phyloP scores from a whole-genome alignment of 2,329 filamentous ascomycete species.

The Pseudogymnoascus sp. region DNA sequence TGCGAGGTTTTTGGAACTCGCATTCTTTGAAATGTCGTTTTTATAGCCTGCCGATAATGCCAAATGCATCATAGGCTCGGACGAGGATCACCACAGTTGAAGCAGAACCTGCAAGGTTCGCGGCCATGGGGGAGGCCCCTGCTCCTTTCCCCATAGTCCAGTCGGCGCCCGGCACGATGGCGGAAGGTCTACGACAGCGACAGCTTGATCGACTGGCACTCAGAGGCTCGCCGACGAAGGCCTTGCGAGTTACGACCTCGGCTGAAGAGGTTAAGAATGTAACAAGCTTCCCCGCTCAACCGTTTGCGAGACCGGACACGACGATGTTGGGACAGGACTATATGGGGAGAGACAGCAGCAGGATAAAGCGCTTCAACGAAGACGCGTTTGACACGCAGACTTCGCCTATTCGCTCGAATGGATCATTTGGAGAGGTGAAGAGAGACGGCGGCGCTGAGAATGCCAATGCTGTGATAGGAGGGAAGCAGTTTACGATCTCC shows the following conservation, averaged over 20 bases:
- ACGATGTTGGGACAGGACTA: conserved; percentile 10
- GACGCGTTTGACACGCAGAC: conserved; percentile 24
- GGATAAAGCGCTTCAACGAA: conserved; percentile 20
- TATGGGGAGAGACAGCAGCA: conserved; percentile 11
- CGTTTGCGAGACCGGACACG: conserved; percentile 17
- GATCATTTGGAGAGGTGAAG: conserved; percentile 40
- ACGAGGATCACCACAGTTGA: conserved; percentile 8
- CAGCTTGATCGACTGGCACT: conserved; percentile 28
- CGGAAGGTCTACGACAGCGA: conserved; percentile 25
- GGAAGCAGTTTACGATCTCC: conserved; percentile 57
- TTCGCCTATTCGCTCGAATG: conserved; percentile 6
- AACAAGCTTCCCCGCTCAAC: conserved; percentile 20
- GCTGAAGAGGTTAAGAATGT: conserved; percentile 20
- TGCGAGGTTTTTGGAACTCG: conserved; percentile 2
- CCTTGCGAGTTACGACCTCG: conserved; percentile 17
- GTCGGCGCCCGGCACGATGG: conserved; percentile 2
- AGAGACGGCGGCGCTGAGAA: conserved; percentile 53
- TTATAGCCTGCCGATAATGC: conserved; percentile 2
- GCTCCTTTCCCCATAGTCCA: conserved; percentile 1
- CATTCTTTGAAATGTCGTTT: neutral
- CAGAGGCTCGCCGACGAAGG: conserved; percentile 23
- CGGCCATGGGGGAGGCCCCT: neutral
- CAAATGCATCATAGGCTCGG: conserved; percentile 4
- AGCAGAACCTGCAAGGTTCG: neutral
- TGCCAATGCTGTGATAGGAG: conserved; percentile 41